Percentiles rank a stretch among this genome's conserved stretches.
phyloP scores from a whole-genome alignment of 2,329 filamentous ascomycete genomes.

The Clarireedia paspali region DNA sequence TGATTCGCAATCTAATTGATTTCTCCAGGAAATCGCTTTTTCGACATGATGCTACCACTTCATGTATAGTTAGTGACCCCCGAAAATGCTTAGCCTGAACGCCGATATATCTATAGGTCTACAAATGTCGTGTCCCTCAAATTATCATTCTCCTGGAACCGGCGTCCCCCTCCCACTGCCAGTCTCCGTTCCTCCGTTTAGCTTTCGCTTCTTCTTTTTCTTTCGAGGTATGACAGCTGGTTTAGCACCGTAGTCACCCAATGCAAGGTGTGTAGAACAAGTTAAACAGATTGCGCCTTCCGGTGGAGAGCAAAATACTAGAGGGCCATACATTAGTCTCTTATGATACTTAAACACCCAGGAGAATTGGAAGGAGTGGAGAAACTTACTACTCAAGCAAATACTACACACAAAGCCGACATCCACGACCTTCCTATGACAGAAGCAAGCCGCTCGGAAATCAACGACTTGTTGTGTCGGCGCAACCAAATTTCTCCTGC shows the following conservation, averaged over 20 bases:
- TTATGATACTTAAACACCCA: background rate
- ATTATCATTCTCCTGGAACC: conserved; percentile 31
- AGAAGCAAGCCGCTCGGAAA: conserved; percentile 97
- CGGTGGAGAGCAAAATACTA: conserved; percentile 65
- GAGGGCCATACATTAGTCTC: background rate
- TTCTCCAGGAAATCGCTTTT: no score
- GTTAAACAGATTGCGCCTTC: conserved; percentile 67
- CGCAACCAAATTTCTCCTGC: conserved; percentile 58
- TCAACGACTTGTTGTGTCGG: conserved; percentile 84
- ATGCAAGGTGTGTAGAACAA: conserved; percentile 69
- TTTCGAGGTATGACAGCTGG: conserved; percentile 66
- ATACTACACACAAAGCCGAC: conserved; percentile 94
- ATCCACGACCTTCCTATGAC: conserved; percentile 84
- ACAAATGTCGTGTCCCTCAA: background rate
- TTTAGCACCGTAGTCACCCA: conserved; percentile 68
- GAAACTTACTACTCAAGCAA: conserved; percentile 67
- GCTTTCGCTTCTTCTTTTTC: conserved; percentile 71
- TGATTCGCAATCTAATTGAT: background rate
- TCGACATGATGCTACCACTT: no score
- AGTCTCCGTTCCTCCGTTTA: conserved; percentile 46
- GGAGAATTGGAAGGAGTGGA: background rate
- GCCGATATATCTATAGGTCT: background rate
- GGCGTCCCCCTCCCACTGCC: conserved; percentile 55
- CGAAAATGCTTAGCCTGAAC: no score
- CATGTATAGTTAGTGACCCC: no score